These are phyloP conservation scores for Paraconiothyrium sp. DNA, from an alignment of 2,329 filamentous ascomycete genomes.

Conservation along the genomic window DNA sequence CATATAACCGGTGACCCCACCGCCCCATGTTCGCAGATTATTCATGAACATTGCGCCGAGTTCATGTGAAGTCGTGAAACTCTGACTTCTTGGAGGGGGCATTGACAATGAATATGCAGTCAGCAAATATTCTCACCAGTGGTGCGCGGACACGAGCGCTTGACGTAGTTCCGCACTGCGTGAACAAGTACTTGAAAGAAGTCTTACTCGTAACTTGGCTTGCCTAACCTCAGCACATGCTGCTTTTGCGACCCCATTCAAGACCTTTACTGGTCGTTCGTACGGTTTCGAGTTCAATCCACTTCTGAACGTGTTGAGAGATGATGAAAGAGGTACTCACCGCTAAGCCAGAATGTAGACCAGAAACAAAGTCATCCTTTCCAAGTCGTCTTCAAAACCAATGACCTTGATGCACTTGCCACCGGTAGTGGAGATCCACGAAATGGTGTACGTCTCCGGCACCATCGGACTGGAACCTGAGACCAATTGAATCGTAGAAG, in stretches of 20 bases:
- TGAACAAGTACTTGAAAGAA: neutral
- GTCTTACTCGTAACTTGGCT: neutral
- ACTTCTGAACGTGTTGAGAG: neutral
- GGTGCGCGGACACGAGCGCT: neutral
- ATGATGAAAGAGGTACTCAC: neutral
- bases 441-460: neutral
- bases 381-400: neutral
- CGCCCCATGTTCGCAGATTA: neutral
- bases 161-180: neutral
- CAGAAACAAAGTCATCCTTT: no score
- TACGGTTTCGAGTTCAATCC: neutral
- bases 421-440: neutral
- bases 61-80: neutral
- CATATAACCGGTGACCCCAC: neutral
- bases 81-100: neutral
- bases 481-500: neutral
- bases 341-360: neutral
- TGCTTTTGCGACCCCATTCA: neutral
- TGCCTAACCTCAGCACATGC: neutral
- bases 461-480: neutral
- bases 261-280: neutral
- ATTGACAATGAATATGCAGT: neutral
- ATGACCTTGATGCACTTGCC: neutral
- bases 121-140: neutral
- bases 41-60: neutral